A percentile compares a stretch with the other conserved stretches of the same genome.
These are phyloP conservation scores for Claviceps sp. DNA, from an alignment of 2,329 filamentous ascomycete species.

Conservation along the genomic window DNA sequence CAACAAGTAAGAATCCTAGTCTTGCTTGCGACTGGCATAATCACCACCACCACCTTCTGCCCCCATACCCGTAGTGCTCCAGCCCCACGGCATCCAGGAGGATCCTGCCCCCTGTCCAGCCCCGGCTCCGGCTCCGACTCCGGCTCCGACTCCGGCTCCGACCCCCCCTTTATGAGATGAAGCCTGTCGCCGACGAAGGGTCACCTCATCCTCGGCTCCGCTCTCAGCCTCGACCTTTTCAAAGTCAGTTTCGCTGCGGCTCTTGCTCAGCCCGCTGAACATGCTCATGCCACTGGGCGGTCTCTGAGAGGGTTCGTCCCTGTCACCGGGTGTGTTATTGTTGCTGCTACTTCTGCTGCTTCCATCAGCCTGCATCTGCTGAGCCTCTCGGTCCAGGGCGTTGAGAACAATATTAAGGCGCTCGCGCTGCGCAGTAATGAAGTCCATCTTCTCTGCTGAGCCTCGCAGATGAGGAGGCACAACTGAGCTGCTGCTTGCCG, in stretches of 20 bases:
- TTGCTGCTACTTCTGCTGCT: background rate
- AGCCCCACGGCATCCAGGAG: conserved; percentile 37
- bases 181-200: conserved; percentile 18
- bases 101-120: conserved; percentile 14
- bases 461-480: conserved; percentile 56
- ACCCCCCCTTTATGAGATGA: conserved; percentile 1
- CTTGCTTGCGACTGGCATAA: conserved; percentile 24
- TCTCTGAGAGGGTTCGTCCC: conserved; percentile 24
- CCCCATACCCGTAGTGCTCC: conserved; percentile 17
- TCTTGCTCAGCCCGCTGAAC: conserved; percentile 55
- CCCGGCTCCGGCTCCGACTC: background rate
- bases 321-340: conserved; percentile 13
- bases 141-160: background rate
- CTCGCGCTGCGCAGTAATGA: conserved; percentile 68
- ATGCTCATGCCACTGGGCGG: conserved; percentile 34
- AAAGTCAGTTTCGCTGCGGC: conserved; percentile 76
- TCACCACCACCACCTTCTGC: conserved; percentile 15
- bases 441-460: conserved; percentile 54
- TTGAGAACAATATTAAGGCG: conserved; percentile 59
- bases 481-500: conserved; percentile 31
- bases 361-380: conserved; percentile 36
- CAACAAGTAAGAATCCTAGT: conserved; percentile 14
- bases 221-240: conserved; percentile 75
- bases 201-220: conserved; percentile 38
- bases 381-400: conserved; percentile 69